A percentile compares a stretch with the other conserved stretches of the same genome.
These are phyloP conservation scores for Cryphonectria radicalis DNA, from an alignment of 2,329 filamentous ascomycete species.

Conservation along the genomic window DNA sequence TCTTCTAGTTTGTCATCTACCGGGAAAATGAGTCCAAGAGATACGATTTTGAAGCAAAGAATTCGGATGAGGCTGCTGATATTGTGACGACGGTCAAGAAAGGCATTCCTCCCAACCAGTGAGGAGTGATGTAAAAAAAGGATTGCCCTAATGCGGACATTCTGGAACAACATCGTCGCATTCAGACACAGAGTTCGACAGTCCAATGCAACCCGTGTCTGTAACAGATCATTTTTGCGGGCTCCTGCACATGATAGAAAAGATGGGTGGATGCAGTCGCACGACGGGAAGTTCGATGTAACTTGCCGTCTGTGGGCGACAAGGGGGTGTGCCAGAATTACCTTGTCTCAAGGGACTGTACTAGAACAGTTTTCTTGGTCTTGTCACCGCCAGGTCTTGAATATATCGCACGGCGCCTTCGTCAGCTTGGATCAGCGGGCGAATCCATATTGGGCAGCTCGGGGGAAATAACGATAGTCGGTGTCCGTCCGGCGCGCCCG, in stretches of 20 bases:
- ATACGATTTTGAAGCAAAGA: conserved; percentile 84
- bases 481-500: conserved; percentile 13
- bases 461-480: conserved; percentile 22
- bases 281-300: background rate
- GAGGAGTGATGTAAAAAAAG: conserved; percentile 38
- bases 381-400: background rate
- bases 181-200: background rate
- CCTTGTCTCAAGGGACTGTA: background rate
- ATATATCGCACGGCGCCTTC: background rate
- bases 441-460: conserved; percentile 17
- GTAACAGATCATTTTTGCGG: background rate
- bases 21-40: conserved; percentile 76
- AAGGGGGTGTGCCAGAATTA: background rate
- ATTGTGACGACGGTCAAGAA: conserved; percentile 80
- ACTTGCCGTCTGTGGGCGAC: background rate
- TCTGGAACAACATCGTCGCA: background rate
- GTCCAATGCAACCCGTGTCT: background rate
- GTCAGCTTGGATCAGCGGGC: conserved; percentile 1
- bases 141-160: background rate
- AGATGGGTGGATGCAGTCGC: background rate
- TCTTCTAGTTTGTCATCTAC: conserved; percentile 67
- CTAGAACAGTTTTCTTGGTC: background rate
- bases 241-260: background rate
- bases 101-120: conserved; percentile 69
- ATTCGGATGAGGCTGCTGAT: conserved; percentile 72